Evolutionary conservation across 2,329 filamentous ascomycete species (phyloP), one percentile per base, ranked within the genome.

Genomic region (Nectriaceae sp.): DNA sequence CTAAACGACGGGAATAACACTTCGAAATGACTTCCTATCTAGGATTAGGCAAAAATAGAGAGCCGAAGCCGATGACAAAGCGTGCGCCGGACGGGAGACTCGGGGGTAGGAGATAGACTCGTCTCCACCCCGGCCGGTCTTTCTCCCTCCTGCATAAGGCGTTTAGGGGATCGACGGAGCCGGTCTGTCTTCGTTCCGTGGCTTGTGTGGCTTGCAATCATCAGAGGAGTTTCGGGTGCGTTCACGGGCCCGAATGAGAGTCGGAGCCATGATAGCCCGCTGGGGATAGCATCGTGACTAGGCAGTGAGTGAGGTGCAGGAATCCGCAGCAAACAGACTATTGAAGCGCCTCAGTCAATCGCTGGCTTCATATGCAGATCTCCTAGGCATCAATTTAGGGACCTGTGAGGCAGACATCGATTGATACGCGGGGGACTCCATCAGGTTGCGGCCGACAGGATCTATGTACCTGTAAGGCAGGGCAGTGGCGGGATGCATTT

Each of bases 71-170:
- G n/a, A n/a, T 47, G 26, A 35, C 15, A 5, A 15, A 24, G 44
- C 10, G n/a, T n/a, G n/a, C n/a, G n/a, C n/a, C 33, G 33, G 33
- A 36, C 33, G 51, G 45, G 31, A 49, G 33, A 21, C 38, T 57
- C 55, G 55, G 55, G 22, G 26, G 40, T 58, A 51, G 46, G 44
- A 46, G 52, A 46, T 53, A 57, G 33, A 31, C 26, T 31, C 26
- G 26, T 31, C 26, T 15, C 26, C 26, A 31, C 26, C 26, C 26
- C 26, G 26, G 26, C 26, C 26, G 26, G 15, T 31, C 26, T 31
- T 8, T 8, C 26, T 31, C 26, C 15, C 26, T 15, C 8, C 26
- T 8, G 26, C 26, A 31, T 8, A 31, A 31, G 8, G 15, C 15
- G 8, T 15, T 8, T 31, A 31, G 8, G 15, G 26, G 8, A 31